Evolutionary conservation across 2,329 filamentous ascomycete species (phyloP).

Genomic region (Magnaporthiopsis incrustans): DNA sequence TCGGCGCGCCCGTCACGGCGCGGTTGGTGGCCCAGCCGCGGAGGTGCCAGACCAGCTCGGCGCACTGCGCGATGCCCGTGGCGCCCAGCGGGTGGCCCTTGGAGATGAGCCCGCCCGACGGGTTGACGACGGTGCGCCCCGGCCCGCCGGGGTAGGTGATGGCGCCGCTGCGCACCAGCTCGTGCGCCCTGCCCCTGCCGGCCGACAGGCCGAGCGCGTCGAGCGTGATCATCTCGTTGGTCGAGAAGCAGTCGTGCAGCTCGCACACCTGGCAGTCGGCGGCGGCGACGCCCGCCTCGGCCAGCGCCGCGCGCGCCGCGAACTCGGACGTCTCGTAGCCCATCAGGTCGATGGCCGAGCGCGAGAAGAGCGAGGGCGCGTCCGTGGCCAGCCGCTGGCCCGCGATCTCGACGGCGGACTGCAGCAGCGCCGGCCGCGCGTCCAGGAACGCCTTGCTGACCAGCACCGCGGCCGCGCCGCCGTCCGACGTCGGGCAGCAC

Average conservation of each 20-base stretch:
- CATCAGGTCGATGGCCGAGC: slow-evolving; percentile 77
- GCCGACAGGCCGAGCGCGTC: slow-evolving; percentile 71
- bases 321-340: slow-evolving; percentile 76
- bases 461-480: slow-evolving; percentile 78
- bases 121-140: slow-evolving; percentile 70
- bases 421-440: slow-evolving; percentile 66
- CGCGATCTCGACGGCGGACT: slow-evolving; percentile 76
- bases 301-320: slow-evolving; percentile 62
- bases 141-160: slow-evolving; percentile 74
- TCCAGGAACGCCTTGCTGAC: slow-evolving; percentile 87
- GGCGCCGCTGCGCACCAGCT: slow-evolving; percentile 77
- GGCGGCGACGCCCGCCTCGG: slow-evolving; percentile 62
- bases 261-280: slow-evolving; percentile 77
- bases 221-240: slow-evolving; percentile 87
- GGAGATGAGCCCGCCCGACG: slow-evolving; percentile 87
- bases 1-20: slow-evolving; percentile 46
- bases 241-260: slow-evolving; percentile 93
- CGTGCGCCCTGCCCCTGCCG: slow-evolving; percentile 77
- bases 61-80: slow-evolving; percentile 90
- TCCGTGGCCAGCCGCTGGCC: slow-evolving; percentile 87
- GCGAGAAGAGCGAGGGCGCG: slow-evolving; percentile 67
- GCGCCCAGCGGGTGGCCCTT: slow-evolving; percentile 94
- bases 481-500: slow-evolving; percentile 94
- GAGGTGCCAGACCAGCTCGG: slow-evolving; percentile 91
- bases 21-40: slow-evolving; percentile 95